Percentiles rank a stretch among this genome's conserved stretches.
These are phyloP conservation scores for Bombardia bombarda DNA, from an alignment of 495 filamentous ascomycete genomes.

Conservation along the genomic window DNA sequence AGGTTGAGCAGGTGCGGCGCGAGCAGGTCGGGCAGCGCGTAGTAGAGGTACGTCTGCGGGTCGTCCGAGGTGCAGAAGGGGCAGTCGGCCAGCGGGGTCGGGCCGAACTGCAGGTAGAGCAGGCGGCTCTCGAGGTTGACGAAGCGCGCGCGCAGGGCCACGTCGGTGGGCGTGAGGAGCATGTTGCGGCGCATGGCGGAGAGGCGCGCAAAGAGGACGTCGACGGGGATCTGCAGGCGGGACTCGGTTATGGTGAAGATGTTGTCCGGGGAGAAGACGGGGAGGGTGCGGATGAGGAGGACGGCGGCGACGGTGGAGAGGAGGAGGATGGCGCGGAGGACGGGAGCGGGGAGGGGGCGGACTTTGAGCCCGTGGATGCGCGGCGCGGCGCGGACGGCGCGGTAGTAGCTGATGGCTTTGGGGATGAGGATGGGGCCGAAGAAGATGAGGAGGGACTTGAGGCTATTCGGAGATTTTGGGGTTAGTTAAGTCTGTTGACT, in stretches of 20 bases:
- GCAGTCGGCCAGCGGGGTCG: conserved; percentile 61
- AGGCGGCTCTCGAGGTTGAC: conserved; percentile 62
- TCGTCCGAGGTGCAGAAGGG: conserved; percentile 76
- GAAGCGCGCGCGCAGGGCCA: conserved; percentile 56
- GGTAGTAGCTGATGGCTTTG: conserved; percentile 63
- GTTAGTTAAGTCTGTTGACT: not conserved
- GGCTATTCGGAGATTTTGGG: conserved; percentile 30
- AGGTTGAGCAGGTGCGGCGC: conserved; percentile 74
- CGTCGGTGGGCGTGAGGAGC: conserved; percentile 53
- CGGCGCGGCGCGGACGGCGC: conserved; percentile 44
- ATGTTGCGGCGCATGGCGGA: conserved; percentile 46
- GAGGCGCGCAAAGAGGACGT: conserved; percentile 80
- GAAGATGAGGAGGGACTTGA: conserved; percentile 74
- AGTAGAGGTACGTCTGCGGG: conserved; percentile 64
- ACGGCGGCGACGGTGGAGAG: conserved; percentile 47
- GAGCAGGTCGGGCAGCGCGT: conserved; percentile 66
- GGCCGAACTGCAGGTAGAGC: conserved; percentile 77
- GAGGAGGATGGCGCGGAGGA: conserved; percentile 45
- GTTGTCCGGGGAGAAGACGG: conserved; percentile 66
- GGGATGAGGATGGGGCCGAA: conserved; percentile 81
- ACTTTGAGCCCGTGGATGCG: conserved; percentile 43
- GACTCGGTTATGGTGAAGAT: conserved; percentile 72
- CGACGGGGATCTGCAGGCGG: conserved; percentile 73
- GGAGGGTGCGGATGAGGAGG: conserved; percentile 58
- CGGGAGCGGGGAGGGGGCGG: conserved; percentile 47